Conservation (phyloP, 192 early-diverging fungal species). For the Pilobolus umbonatus region DNA sequence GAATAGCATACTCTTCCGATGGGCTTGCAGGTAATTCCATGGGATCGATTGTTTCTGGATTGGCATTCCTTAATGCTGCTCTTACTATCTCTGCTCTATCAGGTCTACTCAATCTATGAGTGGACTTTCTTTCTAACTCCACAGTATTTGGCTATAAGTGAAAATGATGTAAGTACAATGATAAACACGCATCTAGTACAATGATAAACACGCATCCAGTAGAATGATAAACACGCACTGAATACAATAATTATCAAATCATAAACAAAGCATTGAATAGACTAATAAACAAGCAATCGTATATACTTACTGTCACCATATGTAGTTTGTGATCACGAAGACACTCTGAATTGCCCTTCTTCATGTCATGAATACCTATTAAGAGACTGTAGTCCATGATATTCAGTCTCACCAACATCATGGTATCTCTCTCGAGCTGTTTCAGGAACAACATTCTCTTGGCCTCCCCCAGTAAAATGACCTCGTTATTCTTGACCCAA, state of each 20-base stretch:
- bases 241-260: neutral
- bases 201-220: neutral
- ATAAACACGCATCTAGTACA: neutral
- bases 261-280: neutral
- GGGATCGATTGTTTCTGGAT: slow-evolving; percentile 57
- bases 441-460: slow-evolving; percentile 78
- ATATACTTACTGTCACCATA: slow-evolving; percentile 25
- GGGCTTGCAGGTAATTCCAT: slow-evolving; percentile 54
- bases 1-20: slow-evolving; percentile 29
- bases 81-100: slow-evolving; percentile 50
- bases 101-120: slow-evolving; percentile 39
- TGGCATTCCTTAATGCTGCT: slow-evolving; percentile 48
- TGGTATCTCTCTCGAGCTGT: slow-evolving; percentile 87
- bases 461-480: slow-evolving; percentile 77
- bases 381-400: slow-evolving; percentile 96
- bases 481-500: slow-evolving; percentile 74
- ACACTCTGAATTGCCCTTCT: slow-evolving; percentile 81
- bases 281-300: neutral
- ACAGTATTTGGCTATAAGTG: slow-evolving; percentile 3
- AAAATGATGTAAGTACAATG: neutral
- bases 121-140: slow-evolving; percentile 31
- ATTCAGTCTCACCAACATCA: slow-evolving; percentile 40
- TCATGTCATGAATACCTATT: slow-evolving; percentile 87
- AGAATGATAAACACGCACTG: neutral
- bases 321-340: slow-evolving; percentile 53